Base-by-base conservation (phyloP, 78 protist genomes). In the Dictyostelium intermedium region DNA sequence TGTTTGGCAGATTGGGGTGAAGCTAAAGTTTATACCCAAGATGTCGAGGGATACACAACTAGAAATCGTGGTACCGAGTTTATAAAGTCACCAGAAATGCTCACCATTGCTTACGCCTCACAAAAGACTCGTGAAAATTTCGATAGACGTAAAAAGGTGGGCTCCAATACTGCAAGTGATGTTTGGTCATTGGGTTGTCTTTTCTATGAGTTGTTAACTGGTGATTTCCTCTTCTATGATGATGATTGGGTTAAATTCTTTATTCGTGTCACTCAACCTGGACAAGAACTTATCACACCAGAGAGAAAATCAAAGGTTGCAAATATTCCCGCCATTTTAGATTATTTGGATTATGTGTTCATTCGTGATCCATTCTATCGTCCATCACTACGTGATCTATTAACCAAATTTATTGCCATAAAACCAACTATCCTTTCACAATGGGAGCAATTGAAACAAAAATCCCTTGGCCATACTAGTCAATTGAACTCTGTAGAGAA, bases 11-110 rank as follows among this genome's bases (percentile, higher is more conserved):
- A 98, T 92, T 98, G 98, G 96, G 99, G 99, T 43, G 98, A 97
- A 95, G 82, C 97, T 37, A 91, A 91, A 34, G 53, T 95, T 20
- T 98, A 91, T 85, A 16, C 81, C 23, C 34, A 30, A 25, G 99
- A 96, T 37, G 85, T 79, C 11, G 99, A 96, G 32, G 96, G 97
- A 13, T 84, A 82, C 89, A 95, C 98, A 63, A 84, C 85, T 16
- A 78, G 96, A 45, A 96, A 98, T 85, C 43, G 98, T 5, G 99
- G 99, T 43, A 98, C 99, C 1, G 99, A 98, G 87, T 97, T 85
- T 91, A 96, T 97, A 82, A 98, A 98, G 93, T 61, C 96, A 69
- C 99, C 99, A 45, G 99, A 98, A 95, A 98, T 98, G 98, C 82
- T 98, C 6, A 95, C 61, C 20, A 89, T 97, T 23, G 98, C 97